A percentile compares a stretch with the other conserved stretches of the same genome.
phyloP scores from a whole-genome alignment of 2,329 filamentous ascomycete species.

The Apiospora sp. region DNA sequence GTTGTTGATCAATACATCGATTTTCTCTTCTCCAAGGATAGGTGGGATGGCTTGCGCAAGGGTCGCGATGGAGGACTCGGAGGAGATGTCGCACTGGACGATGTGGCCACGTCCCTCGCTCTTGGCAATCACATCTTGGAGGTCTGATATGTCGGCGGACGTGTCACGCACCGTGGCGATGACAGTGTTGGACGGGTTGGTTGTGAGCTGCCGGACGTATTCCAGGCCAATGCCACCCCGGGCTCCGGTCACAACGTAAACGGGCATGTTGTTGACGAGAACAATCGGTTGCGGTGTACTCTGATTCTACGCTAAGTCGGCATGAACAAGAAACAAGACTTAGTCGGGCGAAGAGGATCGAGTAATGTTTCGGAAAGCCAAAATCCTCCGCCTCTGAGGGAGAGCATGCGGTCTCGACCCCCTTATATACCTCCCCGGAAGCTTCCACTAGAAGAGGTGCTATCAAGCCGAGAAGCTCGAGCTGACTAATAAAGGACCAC shows the following conservation, averaged over 20 bases:
- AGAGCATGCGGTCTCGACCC: background rate
- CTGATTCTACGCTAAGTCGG: background rate
- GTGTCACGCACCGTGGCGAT: background rate
- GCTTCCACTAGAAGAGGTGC: background rate
- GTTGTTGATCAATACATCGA: constrained; percentile 52
- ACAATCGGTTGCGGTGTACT: background rate
- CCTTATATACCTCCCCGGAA: background rate
- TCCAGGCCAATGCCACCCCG: constrained; percentile 11
- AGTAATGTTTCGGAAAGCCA: background rate
- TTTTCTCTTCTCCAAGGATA: constrained; percentile 35
- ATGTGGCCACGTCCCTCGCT: constrained; percentile 1
- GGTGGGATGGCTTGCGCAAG: constrained; percentile 33
- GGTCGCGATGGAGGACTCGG: constrained; percentile 41
- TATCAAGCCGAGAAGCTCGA: background rate
- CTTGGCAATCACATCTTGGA: background rate
- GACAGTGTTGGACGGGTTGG: constrained; percentile 9
- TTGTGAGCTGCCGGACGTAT: constrained; percentile 5
- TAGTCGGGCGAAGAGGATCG: background rate
- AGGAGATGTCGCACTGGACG: constrained; percentile 45
- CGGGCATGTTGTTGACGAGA: background rate
- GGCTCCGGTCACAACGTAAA: background rate
- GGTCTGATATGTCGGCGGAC: background rate
- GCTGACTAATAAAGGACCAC: background rate
- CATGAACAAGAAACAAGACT: background rate
- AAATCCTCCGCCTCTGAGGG: background rate